phyloP scores from a whole-genome alignment of 306 rosid species.

The Quillaja saponaria region DNA sequence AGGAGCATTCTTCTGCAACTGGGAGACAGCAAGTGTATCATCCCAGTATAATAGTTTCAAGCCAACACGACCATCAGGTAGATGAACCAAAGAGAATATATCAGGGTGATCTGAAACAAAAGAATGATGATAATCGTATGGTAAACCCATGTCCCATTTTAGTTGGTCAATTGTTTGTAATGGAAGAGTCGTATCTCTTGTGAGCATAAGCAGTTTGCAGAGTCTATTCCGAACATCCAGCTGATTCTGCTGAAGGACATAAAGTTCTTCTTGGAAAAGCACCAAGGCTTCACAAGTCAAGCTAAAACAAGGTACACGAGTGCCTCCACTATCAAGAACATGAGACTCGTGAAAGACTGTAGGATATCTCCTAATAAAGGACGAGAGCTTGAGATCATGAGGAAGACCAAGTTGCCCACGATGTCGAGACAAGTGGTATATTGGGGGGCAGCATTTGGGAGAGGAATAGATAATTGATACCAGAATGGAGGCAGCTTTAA shows the following conservation, averaged over 20 bases:
- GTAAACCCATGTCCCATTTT: slow-evolving; percentile 91
- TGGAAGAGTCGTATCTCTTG: slow-evolving; percentile 65
- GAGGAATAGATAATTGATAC: slow-evolving; percentile 58
- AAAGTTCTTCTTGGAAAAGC: slow-evolving; percentile 44
- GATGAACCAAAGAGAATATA: slow-evolving; percentile 53
- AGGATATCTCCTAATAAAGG: slow-evolving; percentile 77
- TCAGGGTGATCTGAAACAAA: slow-evolving; percentile 51
- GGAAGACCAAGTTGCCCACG: slow-evolving; percentile 78
- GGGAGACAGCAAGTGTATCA: slow-evolving; percentile 60
- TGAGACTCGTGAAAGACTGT: slow-evolving; percentile 62
- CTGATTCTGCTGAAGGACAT: slow-evolving; percentile 34
- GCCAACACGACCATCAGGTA: slow-evolving; percentile 68
- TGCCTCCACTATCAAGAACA: slow-evolving; percentile 56
- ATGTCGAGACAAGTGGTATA: slow-evolving; percentile 55
- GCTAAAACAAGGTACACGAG: slow-evolving; percentile 69
- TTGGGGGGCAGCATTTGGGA: slow-evolving; percentile 52
- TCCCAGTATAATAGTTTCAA: slow-evolving; percentile 75
- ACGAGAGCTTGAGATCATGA: slow-evolving; percentile 57
- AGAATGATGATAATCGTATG: slow-evolving; percentile 66
- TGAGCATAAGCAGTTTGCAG: slow-evolving; percentile 77
- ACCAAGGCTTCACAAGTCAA: slow-evolving; percentile 58
- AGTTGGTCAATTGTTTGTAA: slow-evolving; percentile 81
- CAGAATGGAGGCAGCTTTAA: slow-evolving; percentile 72
- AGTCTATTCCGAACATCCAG: slow-evolving; percentile 67
- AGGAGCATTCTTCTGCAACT: slow-evolving; percentile 58